Evolutionary conservation across 2,329 filamentous ascomycete genomes (phyloP), one percentile per base, ranked within the genome.

Genomic region (Cryphonectria carpinicola): DNA sequence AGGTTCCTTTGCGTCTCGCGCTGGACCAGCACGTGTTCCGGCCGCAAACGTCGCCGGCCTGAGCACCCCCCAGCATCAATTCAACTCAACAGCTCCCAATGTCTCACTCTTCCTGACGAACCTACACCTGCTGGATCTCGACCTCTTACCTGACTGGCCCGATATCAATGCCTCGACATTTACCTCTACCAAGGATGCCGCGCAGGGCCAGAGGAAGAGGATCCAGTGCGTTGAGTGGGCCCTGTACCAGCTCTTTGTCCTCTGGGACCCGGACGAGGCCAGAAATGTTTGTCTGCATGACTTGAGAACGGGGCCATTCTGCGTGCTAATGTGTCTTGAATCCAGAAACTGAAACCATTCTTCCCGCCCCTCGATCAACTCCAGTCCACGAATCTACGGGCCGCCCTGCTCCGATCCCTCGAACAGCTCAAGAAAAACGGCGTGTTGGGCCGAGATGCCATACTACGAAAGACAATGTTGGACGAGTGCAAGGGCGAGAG

Each of bases 401-500:
- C 93, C 43, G 94, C 93, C 11, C 85, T 98, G 11, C 92, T 95
- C 76, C 89, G 94, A 80, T 90, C 87, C 74, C 88, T 99, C 68
- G 93, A 95, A 73, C 91, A 93, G 66, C 85, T 94, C 71, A 98
- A 98, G 84, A 97, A 97, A 83, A 93, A 89, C 82, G 95, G 94
- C 41, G 84, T 91, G 0, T 84, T 98, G 11, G 93, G 94, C 3
- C 87, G 93, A 65, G 94, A 97, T 77, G 88, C 88, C 0, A 88
- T 97, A 0, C 82, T 98, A 43, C 89, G 96, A 66, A 98, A 97
- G 83, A 97, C 94, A 0, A 97, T 98, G 93, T 84, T 99, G 66
- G 96, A 99, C 78, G 95, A 99, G 76, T 99, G 96, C 82, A 95
- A 92, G 74, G 95, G 95, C 7, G 94, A 97, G 68, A 91, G 93